Evolutionary conservation across 78 protist genomes (phyloP).

Genomic region (Creolimax fragrantissima): DNA sequence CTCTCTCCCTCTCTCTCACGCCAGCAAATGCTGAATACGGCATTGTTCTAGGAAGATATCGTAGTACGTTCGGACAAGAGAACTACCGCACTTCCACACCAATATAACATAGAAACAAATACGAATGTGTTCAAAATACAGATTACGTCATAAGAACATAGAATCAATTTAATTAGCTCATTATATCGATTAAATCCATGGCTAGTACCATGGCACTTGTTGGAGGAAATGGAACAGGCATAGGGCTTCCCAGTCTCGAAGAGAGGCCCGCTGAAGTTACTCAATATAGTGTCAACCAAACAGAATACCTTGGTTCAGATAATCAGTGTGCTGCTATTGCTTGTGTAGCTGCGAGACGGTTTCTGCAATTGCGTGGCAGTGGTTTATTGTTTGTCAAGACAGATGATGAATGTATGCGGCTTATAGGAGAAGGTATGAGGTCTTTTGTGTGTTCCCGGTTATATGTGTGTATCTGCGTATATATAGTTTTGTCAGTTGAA

Average conservation of each 20-base stretch:
- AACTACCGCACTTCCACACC: too few species aligned
- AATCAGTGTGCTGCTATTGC: not conserved
- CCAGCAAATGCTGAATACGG: too few species aligned
- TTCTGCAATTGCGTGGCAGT: not conserved
- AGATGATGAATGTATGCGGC: not conserved
- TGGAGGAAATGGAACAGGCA: not conserved
- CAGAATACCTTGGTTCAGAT: not conserved
- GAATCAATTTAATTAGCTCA: too few species aligned
- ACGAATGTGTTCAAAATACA: too few species aligned
- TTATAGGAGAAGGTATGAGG: not conserved
- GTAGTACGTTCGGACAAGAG: too few species aligned
- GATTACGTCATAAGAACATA: too few species aligned
- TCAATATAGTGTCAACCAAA: not conserved
- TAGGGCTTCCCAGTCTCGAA: not conserved
- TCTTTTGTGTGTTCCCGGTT: not conserved
- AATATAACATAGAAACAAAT: too few species aligned
- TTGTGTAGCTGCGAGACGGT: not conserved
- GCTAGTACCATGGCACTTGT: not conserved
- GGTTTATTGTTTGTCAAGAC: not conserved
- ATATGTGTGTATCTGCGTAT: not conserved
- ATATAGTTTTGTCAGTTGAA: too few species aligned
- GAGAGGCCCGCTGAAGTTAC: not conserved
- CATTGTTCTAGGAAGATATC: too few species aligned
- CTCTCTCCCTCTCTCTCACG: too few species aligned
- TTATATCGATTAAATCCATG: too few species aligned